phyloP scores from a whole-genome alignment of 148 eudicot species.

The Rhododendron vialii region DNA sequence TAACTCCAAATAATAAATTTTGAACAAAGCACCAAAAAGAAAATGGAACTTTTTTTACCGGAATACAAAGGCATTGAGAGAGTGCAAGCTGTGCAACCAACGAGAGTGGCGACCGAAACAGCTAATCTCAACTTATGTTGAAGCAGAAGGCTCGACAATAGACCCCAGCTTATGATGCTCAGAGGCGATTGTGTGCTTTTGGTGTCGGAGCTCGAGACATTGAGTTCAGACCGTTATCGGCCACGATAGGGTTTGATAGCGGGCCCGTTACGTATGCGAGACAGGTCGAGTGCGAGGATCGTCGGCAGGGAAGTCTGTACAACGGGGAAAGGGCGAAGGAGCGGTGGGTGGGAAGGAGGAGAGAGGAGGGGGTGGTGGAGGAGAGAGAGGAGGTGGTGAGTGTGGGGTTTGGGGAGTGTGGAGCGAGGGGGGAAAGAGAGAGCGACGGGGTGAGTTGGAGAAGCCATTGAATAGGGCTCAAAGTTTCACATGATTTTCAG shows the following conservation, averaged over 20 bases:
- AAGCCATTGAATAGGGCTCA: slow-evolving; percentile 20
- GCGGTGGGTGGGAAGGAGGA: neutral
- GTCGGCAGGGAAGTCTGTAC: neutral
- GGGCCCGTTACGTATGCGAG: slow-evolving; percentile 66
- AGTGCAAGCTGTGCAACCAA: slow-evolving; percentile 58
- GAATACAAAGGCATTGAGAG: slow-evolving; percentile 16
- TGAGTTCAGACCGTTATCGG: slow-evolving; percentile 39
- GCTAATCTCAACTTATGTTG: slow-evolving; percentile 53
- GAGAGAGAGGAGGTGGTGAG: slow-evolving; percentile 10
- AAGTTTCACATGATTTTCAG: too few species aligned
- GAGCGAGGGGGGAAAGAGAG: slow-evolving; percentile 5
- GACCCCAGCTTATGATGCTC: slow-evolving; percentile 60
- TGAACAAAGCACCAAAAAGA: neutral
- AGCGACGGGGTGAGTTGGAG: slow-evolving; percentile 16
- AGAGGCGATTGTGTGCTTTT: slow-evolving; percentile 24
- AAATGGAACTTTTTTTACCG: slow-evolving; percentile 24
- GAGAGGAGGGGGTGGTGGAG: slow-evolving; percentile 24
- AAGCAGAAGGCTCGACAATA: slow-evolving; percentile 48
- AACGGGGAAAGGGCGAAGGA: slow-evolving; percentile 10
- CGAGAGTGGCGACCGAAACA: slow-evolving; percentile 43
- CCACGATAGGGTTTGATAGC: slow-evolving; percentile 45
- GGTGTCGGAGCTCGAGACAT: slow-evolving; percentile 2
- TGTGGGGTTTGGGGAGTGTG: neutral
- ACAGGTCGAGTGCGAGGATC: neutral
- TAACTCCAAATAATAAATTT: neutral